Conservation (phyloP, 2,329 filamentous ascomycete species). For the Bisporella sp. region DNA sequence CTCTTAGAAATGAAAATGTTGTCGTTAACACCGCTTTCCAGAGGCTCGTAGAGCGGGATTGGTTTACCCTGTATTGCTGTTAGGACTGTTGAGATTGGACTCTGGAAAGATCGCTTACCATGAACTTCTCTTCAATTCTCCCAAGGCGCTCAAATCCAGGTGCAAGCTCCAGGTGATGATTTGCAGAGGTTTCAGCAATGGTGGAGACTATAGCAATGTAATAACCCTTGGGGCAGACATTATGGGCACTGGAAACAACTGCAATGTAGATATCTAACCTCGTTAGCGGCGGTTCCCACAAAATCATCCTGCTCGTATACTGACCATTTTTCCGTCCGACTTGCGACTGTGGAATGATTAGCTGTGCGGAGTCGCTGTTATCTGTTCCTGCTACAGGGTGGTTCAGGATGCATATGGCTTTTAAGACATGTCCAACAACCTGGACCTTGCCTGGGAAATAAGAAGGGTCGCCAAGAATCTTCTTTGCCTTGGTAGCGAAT, state of each 20-base stretch:
- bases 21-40: conserved; percentile 75
- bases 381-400: conserved; percentile 88
- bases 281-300: conserved; percentile 8
- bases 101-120: conserved; percentile 47
- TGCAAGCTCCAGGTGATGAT: conserved; percentile 93
- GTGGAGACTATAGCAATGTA: conserved; percentile 98
- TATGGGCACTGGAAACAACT: conserved; percentile 90
- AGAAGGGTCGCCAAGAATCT: conserved; percentile 91
- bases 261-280: conserved; percentile 86
- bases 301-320: not conserved
- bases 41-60: conserved; percentile 88
- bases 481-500: conserved; percentile 92
- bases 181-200: conserved; percentile 83
- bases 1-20: conserved; percentile 98
- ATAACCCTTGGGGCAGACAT: conserved; percentile 98
- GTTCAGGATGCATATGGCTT: conserved; percentile 95
- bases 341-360: conserved; percentile 97
- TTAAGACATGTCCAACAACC: conserved; percentile 82
- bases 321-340: conserved; percentile 91
- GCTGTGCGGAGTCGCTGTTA: conserved; percentile 81
- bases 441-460: conserved; percentile 91
- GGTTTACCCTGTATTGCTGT: conserved; percentile 54
- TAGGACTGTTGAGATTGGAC: conserved; percentile 1
- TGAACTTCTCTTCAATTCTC: conserved; percentile 93
- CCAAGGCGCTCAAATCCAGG: conserved; percentile 89